phyloP scores from a whole-genome alignment of 768 basidiomycete genomes.

The Leccinum subgranulosum region DNA sequence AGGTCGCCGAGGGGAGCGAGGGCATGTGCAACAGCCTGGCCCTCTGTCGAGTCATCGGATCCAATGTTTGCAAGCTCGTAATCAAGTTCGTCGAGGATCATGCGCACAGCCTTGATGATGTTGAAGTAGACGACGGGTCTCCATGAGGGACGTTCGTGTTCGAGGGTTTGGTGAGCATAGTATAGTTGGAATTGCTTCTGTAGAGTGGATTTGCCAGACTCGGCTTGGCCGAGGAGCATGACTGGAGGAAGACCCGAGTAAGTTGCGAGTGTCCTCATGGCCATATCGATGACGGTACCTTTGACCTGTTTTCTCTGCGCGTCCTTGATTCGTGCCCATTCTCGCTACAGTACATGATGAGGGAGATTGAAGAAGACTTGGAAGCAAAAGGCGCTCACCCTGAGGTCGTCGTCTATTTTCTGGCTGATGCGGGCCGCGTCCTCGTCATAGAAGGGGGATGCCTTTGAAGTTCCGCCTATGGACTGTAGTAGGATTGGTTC shows the following conservation, averaged over 20 bases:
- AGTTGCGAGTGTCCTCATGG: background rate
- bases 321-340: constrained; percentile 45
- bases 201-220: constrained; percentile 79
- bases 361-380: background rate
- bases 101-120: constrained; percentile 73
- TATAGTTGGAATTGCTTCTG: constrained; percentile 84
- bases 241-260: constrained; percentile 36
- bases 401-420: constrained; percentile 56
- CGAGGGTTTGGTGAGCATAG: constrained; percentile 68
- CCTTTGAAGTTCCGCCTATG: constrained; percentile 27
- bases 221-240: constrained; percentile 76
- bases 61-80: constrained; percentile 42
- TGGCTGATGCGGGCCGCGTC: constrained; percentile 47
- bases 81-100: constrained; percentile 71
- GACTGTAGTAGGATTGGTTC: constrained; percentile 33
- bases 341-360: constrained; percentile 39
- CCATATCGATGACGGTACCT: constrained; percentile 34
- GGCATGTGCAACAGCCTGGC: constrained; percentile 30
- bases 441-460: constrained; percentile 38
- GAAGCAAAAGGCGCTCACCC: constrained; percentile 32
- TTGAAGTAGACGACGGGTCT: constrained; percentile 81
- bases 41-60: constrained; percentile 28
- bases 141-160: constrained; percentile 73
- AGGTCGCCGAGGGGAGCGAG: constrained; percentile 33
- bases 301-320: constrained; percentile 49